phyloP scores from a whole-genome alignment of 768 basidiomycete genomes.

The Rhodosporidiobolus sp. region DNA sequence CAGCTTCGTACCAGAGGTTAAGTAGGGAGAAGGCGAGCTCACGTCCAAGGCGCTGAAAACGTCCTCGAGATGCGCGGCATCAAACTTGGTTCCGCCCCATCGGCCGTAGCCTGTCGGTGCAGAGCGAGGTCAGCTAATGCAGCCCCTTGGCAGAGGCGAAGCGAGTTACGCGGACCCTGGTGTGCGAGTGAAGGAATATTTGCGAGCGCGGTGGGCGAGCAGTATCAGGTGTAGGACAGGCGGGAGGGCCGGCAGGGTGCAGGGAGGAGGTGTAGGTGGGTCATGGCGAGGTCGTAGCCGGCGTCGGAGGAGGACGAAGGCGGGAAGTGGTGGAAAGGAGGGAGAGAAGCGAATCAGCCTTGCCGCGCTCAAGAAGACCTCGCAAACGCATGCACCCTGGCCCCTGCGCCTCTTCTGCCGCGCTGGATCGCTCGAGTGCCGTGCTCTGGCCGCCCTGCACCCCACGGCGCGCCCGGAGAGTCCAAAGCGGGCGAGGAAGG shows the following conservation, averaged over 20 bases:
- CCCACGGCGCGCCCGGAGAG: background rate
- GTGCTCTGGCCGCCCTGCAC: background rate
- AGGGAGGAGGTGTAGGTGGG: background rate
- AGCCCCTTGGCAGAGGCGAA: too few relatives aligned
- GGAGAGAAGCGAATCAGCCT: conserved; percentile 7
- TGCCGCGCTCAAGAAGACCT: background rate
- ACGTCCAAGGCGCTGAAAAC: conserved; percentile 70
- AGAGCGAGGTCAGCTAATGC: background rate
- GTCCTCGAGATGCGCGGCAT: conserved; percentile 67
- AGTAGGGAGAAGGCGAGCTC: conserved; percentile 23
- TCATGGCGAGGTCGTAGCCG: too few relatives aligned
- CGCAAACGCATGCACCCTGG: background rate
- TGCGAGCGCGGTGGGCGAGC: background rate
- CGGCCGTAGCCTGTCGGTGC: conserved; percentile 69
- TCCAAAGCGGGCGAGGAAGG: background rate
- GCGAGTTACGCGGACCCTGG: conserved; percentile 33
- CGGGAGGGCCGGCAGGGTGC: background rate
- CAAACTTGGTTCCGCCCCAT: conserved; percentile 73
- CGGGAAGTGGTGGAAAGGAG: background rate
- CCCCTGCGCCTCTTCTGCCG: background rate
- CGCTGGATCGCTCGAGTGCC: background rate
- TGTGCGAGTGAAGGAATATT: conserved; percentile 3
- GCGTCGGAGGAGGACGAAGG: background rate
- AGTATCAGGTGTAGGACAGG: background rate
- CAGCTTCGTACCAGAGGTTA: background rate